These are phyloP conservation scores for Dipodascus albidus DNA, from an alignment of 805 yeast species.

Conservation along the genomic window DNA sequence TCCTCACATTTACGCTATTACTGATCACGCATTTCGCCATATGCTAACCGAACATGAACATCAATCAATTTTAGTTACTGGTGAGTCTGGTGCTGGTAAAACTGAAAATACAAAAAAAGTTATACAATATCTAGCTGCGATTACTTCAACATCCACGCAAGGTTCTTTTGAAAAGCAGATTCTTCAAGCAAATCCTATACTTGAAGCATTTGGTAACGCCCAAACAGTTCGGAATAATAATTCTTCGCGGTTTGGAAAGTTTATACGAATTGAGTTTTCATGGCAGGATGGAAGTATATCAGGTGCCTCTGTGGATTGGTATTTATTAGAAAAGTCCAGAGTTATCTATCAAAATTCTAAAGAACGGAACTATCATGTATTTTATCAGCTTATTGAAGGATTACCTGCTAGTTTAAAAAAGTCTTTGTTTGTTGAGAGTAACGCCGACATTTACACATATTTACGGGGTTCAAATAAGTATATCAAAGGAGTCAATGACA, in stretches of 20 bases:
- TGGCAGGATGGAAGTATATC: slow-evolving; percentile 44
- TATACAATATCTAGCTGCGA: slow-evolving; percentile 79
- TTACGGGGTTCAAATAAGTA: slow-evolving; percentile 41
- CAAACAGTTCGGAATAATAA: slow-evolving; percentile 89
- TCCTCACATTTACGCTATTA: slow-evolving; percentile 88
- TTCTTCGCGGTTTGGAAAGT: slow-evolving; percentile 94
- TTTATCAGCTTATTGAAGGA: slow-evolving; percentile 77
- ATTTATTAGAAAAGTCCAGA: slow-evolving; percentile 84
- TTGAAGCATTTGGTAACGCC: slow-evolving; percentile 95
- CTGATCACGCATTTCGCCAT: slow-evolving; percentile 76
- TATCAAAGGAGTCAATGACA: slow-evolving; percentile 70
- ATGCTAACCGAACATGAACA: slow-evolving; percentile 56
- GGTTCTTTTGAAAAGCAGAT: slow-evolving; percentile 64
- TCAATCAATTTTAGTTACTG: slow-evolving; percentile 93
- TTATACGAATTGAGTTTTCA: slow-evolving; percentile 74
- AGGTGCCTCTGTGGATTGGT: slow-evolving; percentile 94
- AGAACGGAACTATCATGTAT: slow-evolving; percentile 90
- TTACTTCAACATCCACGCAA: slow-evolving; percentile 29
- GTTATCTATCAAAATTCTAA: slow-evolving; percentile 62
- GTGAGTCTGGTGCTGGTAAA: slow-evolving; percentile 98
- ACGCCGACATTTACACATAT: slow-evolving; percentile 43
- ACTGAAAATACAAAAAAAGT: slow-evolving; percentile 95
- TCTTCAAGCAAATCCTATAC: slow-evolving; percentile 85
- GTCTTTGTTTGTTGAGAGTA: slow-evolving; percentile 29
- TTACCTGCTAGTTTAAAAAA: slow-evolving; percentile 32